Evolutionary conservation across 257 asterid genomes (phyloP), one percentile per base, ranked within the genome.

Genomic region (Salvia hispanica): DNA sequence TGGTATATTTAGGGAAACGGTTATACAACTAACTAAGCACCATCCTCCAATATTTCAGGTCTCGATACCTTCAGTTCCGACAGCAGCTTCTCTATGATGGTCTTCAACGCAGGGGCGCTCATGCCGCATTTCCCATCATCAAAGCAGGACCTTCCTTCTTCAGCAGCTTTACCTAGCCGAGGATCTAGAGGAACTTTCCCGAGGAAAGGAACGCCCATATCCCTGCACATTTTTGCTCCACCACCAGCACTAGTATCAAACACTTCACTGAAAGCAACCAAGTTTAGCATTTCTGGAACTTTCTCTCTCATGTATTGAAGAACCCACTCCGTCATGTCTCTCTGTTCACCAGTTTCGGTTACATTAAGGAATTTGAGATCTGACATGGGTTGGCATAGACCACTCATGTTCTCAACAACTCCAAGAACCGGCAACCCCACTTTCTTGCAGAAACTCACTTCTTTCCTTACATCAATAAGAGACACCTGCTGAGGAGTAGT

Each of bases 401-500:
- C 95, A 70, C 98, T 92, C 96, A 88, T 92, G 74, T 91, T 93
- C 78, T 93, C 99, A 2, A 93, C 96, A 15, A 90, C 92, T 5
- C 99, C 97, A 25, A 94, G 87, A 72, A 93, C 88, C 1, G 59
- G 79, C 3, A 91, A 60, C 48, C 86, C 96, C 2, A 91, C 95
- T 79, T 86, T 88, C 73, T 84, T 93, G 76, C 95, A 91, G 83
- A 93, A 93, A 68, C 80, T 86, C 66, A 93, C 92, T 83, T 88
- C 97, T 71, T 93, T 93, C 76, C 99, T 75, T 18, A 93, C 97
- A 39, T 93, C 97, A 36, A 88, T 83, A 14, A 93, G 83, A 15
- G 99, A 90, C 11, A 93, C 97, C 75, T 86, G 95, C 45, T 93
- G 99, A 9, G 97, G 97, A 9, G 97, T 93, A 6, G 99, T 93